Evolutionary conservation across 176 grass and related monocot genomes (phyloP), one percentile per base, ranked within the genome.

Genomic region (Stipa capillata): DNA sequence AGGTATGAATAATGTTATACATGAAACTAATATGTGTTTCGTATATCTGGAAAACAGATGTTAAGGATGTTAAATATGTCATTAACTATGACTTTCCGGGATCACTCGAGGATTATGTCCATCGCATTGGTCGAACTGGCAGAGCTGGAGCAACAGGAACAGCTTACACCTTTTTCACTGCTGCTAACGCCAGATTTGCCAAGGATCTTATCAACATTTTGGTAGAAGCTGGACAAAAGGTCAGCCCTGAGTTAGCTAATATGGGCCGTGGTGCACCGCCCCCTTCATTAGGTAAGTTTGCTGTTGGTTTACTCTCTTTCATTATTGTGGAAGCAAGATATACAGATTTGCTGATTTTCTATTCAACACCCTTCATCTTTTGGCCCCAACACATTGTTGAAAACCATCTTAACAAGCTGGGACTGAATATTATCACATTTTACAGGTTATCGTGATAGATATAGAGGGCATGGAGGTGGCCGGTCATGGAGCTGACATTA

Each of bases 41-140:
- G 64, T 77, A 15, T 56, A 42, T 23, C 15, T 82, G 18, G 53
- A 63, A 74, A 87, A 84, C 72, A 99, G 92, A 99, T 81, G 92
- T 99, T 56, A 99, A 99, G 68, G 97, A 99, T 89, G 90, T 96
- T 57, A 99, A 96, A 74, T 99, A 91, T 84, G 97, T 99, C 40
- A 90, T 96, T 84, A 99, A 99, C 79, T 96, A 99, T 67, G 97
- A 99, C 54, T 99, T 99, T 70, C 92, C 97, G 28, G 86, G 97
- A 36, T 99, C 97, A 6, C 83, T 99, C 28, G 97, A 99, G 74
- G 97, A 99, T 79, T 99, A 99, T 78, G 95, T 94, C 31, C 95
- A 98, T 74, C 91, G 95, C 36, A 94, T 97, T 76, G 94, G 94
- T 54, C 84, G 91, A 71, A 94, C 91, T 24, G 94, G 94, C 27